A percentile compares a stretch with the other conserved stretches of the same genome.
phyloP scores from a whole-genome alignment of 179 eudicot species.

The Beta corolliflora region DNA sequence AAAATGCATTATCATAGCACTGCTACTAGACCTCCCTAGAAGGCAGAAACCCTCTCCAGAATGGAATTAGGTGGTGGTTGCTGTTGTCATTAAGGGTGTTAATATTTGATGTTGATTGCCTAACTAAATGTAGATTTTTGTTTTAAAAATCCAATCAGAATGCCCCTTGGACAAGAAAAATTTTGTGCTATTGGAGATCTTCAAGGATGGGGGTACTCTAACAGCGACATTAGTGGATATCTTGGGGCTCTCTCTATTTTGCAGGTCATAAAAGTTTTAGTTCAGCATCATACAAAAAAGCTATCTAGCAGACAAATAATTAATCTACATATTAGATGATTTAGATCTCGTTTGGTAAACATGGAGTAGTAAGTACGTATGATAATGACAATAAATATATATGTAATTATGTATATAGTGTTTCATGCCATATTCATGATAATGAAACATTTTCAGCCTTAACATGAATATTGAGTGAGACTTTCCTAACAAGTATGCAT shows the following conservation, averaged over 20 bases:
- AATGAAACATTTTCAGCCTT: too few relatives aligned
- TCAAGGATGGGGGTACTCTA: slow-evolving; percentile 75
- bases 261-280: slow-evolving; percentile 46
- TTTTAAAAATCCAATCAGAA: slow-evolving; percentile 37
- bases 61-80: background rate
- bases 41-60: too few relatives aligned
- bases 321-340: too few relatives aligned
- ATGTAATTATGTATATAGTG: too few relatives aligned
- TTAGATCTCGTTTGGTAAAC: too few relatives aligned
- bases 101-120: background rate
- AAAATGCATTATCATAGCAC: too few relatives aligned
- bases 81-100: background rate
- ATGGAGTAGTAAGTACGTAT: too few relatives aligned
- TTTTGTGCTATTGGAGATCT: slow-evolving; percentile 62
- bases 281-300: background rate
- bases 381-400: too few relatives aligned
- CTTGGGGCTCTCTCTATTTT: slow-evolving; percentile 63
- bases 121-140: background rate
- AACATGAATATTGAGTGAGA: too few relatives aligned
- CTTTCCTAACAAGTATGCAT: too few relatives aligned
- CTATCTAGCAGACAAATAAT: background rate
- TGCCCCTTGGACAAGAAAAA: slow-evolving; percentile 63
- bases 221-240: slow-evolving; percentile 64
- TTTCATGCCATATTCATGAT: too few relatives aligned
- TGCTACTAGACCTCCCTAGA: too few relatives aligned